Conservation (phyloP, 257 asterid genomes). For the Eucommia ulmoides region DNA sequence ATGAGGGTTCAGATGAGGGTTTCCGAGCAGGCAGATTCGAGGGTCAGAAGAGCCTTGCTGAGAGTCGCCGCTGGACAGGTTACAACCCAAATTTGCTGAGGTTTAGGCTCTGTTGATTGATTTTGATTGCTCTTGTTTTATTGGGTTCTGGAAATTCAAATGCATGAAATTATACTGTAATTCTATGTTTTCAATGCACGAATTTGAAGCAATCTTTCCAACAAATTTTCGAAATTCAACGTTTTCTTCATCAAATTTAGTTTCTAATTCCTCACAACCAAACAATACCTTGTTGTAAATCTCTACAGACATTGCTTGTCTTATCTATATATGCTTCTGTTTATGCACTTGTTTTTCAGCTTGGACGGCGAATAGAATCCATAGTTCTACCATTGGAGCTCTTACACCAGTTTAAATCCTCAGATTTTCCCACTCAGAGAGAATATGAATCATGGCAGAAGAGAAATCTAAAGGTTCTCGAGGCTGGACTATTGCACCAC, state of each 20-base stretch:
- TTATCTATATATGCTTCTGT: neutral
- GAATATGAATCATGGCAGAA: slow-evolving; percentile 69
- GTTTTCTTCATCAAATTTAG: no score
- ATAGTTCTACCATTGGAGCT: slow-evolving; percentile 81
- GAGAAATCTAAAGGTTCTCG: slow-evolving; percentile 61
- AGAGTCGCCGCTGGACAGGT: slow-evolving; percentile 85
- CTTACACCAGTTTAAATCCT: slow-evolving; percentile 45
- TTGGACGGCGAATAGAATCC: slow-evolving; percentile 65
- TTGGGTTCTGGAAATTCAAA: no score
- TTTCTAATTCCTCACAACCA: no score
- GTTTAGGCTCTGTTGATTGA: no score
- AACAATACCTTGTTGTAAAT: no score
- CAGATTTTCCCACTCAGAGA: slow-evolving; percentile 51
- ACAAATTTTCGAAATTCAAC: no score
- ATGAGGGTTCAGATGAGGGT: slow-evolving; percentile 82
- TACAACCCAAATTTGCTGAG: no score
- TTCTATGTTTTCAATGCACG: no score
- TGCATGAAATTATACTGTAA: no score
- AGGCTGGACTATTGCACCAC: slow-evolving; percentile 69
- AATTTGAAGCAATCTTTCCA: no score
- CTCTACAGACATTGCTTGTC: no score
- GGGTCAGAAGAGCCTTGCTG: slow-evolving; percentile 65
- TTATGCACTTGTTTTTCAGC: slow-evolving; percentile 35
- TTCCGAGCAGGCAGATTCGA: slow-evolving; percentile 70
- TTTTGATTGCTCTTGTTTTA: no score